Evolutionary conservation across 139 green algal genomes (phyloP).

Genomic region (Zygnema circumcarinatum): DNA sequence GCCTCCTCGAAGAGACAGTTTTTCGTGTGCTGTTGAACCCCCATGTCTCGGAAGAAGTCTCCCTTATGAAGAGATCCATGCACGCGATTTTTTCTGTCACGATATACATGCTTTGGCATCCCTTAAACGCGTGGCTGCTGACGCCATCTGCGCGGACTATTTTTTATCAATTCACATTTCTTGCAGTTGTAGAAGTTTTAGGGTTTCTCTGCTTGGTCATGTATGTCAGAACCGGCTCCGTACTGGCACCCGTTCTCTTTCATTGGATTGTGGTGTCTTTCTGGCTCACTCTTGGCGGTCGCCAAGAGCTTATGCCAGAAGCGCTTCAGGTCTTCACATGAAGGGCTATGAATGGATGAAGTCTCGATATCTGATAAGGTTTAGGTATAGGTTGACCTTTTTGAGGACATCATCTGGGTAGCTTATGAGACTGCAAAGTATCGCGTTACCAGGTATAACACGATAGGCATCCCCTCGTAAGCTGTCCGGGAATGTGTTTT

Average conservation of each 20-base stretch:
- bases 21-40: slow-evolving; percentile 27
- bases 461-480: no score
- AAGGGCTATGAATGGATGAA: background rate
- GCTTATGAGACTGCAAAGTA: no score
- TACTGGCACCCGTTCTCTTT: background rate
- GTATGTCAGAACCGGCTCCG: slow-evolving; percentile 17
- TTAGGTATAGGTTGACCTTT: background rate
- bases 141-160: slow-evolving; percentile 3
- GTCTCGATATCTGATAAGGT: background rate
- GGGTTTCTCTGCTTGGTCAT: background rate
- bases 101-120: slow-evolving; percentile 22
- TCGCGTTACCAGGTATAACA: no score
- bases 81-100: background rate
- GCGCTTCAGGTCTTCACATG: background rate
- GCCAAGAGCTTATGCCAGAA: background rate
- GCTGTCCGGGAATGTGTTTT: no score
- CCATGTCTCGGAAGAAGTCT: background rate
- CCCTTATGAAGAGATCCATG: background rate
- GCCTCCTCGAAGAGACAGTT: slow-evolving; percentile 13
- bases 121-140: slow-evolving; percentile 17
- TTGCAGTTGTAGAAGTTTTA: background rate
- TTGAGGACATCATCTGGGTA: background rate
- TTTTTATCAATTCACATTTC: slow-evolving; percentile 21
- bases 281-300: slow-evolving; percentile 19
- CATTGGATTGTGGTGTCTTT: slow-evolving; percentile 20